These are phyloP conservation scores for Eucalyptus virginea DNA, from an alignment of 345 rosid genomes.

Conservation along the genomic window DNA sequence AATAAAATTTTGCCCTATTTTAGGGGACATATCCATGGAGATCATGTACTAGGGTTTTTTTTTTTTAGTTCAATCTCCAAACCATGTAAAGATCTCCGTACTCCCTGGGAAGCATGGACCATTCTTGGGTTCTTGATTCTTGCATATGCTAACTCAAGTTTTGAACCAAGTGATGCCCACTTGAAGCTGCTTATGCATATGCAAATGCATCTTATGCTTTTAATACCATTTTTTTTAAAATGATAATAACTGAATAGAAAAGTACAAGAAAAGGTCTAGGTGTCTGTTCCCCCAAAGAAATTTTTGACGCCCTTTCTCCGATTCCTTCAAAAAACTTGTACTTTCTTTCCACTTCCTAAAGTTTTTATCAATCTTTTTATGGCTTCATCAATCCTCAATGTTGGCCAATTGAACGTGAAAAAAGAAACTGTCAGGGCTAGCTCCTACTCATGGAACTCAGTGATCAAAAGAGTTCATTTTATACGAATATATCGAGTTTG, in stretches of 20 bases:
- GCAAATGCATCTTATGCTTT: background rate
- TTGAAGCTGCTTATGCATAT: background rate
- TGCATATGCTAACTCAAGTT: background rate
- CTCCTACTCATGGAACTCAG: background rate
- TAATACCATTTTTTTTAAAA: no score
- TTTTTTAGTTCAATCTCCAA: background rate
- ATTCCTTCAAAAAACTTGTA: background rate
- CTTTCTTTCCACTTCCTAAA: background rate
- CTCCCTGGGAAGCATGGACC: background rate
- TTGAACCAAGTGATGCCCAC: background rate
- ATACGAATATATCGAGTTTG: background rate
- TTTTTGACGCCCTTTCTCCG: background rate
- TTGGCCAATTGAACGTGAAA: background rate
- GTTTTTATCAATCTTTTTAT: background rate
- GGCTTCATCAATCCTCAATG: background rate
- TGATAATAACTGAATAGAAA: background rate
- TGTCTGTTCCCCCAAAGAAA: background rate
- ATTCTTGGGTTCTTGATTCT: background rate
- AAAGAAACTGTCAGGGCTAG: background rate
- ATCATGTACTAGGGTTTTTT: background rate
- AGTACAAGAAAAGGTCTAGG: background rate
- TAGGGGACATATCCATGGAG: background rate
- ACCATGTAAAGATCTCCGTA: background rate
- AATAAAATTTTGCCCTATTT: background rate
- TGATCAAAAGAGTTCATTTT: background rate